Conservation (phyloP, 306 rosid species). For the Lathyrus sativus region DNA sequence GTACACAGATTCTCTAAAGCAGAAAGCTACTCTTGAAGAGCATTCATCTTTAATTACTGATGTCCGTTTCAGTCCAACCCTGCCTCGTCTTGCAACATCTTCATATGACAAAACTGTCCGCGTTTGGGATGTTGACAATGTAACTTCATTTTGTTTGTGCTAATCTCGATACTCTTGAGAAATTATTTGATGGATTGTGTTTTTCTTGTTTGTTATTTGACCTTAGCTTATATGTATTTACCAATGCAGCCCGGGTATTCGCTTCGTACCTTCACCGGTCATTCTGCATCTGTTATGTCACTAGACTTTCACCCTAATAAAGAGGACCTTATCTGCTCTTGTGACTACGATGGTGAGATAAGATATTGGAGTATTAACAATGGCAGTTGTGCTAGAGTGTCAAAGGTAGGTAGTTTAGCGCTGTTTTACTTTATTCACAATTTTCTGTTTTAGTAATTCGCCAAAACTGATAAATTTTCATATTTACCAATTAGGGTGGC, state of each 20-base stretch:
- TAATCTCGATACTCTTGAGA: neutral
- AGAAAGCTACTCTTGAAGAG: slow-evolving; percentile 76
- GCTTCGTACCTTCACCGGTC: slow-evolving; percentile 85
- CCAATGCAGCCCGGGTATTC: slow-evolving; percentile 81
- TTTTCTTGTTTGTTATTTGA: slow-evolving; percentile 8
- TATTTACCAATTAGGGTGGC: slow-evolving; percentile 65
- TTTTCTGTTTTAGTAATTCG: neutral
- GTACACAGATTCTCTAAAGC: slow-evolving; percentile 79
- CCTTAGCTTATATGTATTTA: slow-evolving; percentile 28
- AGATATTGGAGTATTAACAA: slow-evolving; percentile 94
- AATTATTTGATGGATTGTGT: neutral
- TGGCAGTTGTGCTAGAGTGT: slow-evolving; percentile 70
- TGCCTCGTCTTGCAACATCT: slow-evolving; percentile 92
- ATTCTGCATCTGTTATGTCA: slow-evolving; percentile 74
- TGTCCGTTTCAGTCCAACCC: slow-evolving; percentile 97
- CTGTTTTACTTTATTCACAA: neutral
- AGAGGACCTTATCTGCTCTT: slow-evolving; percentile 88
- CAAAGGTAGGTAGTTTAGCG: slow-evolving; percentile 57
- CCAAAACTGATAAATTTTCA: slow-evolving; percentile 13
- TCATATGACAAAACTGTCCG: slow-evolving; percentile 95
- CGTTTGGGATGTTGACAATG: slow-evolving; percentile 98
- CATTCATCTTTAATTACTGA: slow-evolving; percentile 79
- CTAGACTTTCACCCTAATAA: slow-evolving; percentile 96
- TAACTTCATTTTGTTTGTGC: slow-evolving; percentile 47
- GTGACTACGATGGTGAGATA: slow-evolving; percentile 91